These are phyloP conservation scores for Cyphellophora europaea DNA, from an alignment of 2,329 filamentous ascomycete species.

Conservation along the genomic window DNA sequence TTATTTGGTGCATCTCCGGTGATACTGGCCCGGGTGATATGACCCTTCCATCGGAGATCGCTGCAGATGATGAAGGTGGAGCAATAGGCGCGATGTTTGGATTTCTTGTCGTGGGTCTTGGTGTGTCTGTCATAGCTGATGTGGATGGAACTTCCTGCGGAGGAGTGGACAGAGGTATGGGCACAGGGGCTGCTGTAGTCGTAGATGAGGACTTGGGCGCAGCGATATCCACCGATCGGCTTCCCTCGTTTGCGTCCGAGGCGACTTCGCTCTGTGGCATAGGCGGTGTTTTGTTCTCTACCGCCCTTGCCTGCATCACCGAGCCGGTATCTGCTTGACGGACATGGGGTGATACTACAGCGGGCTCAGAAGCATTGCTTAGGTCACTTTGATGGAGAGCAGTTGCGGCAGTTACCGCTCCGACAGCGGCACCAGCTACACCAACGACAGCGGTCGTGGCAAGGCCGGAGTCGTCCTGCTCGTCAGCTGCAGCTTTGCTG, in stretches of 20 bases:
- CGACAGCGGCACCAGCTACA: no score
- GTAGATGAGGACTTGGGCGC: no score
- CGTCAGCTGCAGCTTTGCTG: background rate
- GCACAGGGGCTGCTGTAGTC: no score
- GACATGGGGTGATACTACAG: constrained; percentile 22
- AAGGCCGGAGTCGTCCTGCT: background rate
- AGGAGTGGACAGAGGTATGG: no score
- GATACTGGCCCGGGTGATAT: constrained; percentile 54
- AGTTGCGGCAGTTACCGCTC: no score
- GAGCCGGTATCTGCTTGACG: constrained; percentile 22
- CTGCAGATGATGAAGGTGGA: constrained; percentile 3
- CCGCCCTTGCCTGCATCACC: constrained; percentile 17
- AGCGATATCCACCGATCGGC: no score
- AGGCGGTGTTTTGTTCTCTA: constrained; percentile 6
- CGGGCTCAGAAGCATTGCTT: constrained; percentile 7
- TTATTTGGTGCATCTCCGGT: constrained; percentile 51
- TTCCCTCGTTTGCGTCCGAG: no score
- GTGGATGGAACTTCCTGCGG: no score
- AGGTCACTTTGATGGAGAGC: no score
- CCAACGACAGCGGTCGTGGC: background rate
- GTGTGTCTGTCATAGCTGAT: no score
- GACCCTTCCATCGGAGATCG: constrained; percentile 17
- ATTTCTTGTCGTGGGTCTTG: no score
- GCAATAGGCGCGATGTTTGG: constrained; percentile 10
- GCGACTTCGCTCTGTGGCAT: no score